Evolutionary conservation across 108 stramenopile species (phyloP).

Genomic region (Chaetoceros muelleri): DNA sequence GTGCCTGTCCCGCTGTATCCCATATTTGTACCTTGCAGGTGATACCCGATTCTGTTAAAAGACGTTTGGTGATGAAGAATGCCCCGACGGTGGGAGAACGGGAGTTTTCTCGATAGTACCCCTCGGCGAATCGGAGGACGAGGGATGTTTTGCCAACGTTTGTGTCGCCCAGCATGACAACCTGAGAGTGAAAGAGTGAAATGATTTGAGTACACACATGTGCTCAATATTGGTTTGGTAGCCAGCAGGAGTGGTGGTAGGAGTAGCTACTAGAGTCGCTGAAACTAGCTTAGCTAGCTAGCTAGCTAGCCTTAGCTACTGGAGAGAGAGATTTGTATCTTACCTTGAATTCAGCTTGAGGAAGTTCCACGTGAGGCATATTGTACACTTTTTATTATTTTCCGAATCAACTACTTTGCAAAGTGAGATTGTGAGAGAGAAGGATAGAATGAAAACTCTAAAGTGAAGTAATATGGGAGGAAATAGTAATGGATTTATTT

Average conservation of each 20-base stretch:
- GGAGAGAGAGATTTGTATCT: constrained; percentile 1
- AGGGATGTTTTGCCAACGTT: constrained; percentile 75
- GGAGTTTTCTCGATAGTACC: constrained; percentile 52
- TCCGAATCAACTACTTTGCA: no score
- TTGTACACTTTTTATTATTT: constrained; percentile 4
- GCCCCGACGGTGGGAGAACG: constrained; percentile 56
- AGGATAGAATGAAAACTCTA: no score
- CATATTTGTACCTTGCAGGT: constrained; percentile 75
- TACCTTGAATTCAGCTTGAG: constrained; percentile 82
- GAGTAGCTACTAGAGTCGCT: no score
- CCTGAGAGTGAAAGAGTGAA: constrained; percentile 19
- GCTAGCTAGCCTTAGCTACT: background rate
- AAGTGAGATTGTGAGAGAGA: no score
- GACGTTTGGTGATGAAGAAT: constrained; percentile 66
- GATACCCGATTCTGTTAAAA: constrained; percentile 32
- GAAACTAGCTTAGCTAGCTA: no score
- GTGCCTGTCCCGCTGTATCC: constrained; percentile 74
- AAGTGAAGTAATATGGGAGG: no score
- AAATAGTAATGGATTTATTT: no score
- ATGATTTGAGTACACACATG: background rate
- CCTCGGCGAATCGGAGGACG: constrained; percentile 76
- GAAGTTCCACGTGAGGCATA: constrained; percentile 83
- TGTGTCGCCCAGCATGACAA: constrained; percentile 75
- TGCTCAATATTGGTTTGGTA: background rate
- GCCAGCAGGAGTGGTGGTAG: background rate